Conservation (phyloP, 257 asterid genomes). For the Rubia yunnanensis region DNA sequence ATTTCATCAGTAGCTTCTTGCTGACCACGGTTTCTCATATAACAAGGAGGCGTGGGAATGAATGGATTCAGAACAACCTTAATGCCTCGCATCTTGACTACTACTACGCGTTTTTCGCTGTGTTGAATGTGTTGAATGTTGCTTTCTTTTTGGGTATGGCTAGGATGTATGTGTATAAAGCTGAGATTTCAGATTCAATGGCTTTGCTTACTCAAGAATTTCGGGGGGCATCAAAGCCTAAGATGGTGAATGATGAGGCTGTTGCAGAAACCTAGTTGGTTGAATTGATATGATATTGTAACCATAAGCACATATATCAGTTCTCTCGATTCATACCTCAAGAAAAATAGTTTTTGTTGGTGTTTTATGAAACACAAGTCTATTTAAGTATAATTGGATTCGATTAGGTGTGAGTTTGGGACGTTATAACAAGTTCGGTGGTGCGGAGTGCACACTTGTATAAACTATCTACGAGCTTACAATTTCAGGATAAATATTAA, state of each 20-base stretch:
- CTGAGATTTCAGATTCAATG: conserved; percentile 72
- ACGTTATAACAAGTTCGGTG: no score
- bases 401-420: no score
- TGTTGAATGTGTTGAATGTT: conserved; percentile 45
- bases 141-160: conserved; percentile 39
- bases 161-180: conserved; percentile 59
- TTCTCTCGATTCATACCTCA: not conserved
- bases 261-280: conserved; percentile 1
- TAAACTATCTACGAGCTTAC: no score
- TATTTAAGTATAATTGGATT: no score
- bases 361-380: no score
- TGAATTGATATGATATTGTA: not conserved
- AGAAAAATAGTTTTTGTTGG: not conserved
- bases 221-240: conserved; percentile 17
- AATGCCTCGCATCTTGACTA: conserved; percentile 71
- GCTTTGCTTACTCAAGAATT: conserved; percentile 43
- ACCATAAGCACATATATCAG: not conserved
- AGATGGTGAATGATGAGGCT: conserved; percentile 11
- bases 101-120: conserved; percentile 52
- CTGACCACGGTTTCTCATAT: conserved; percentile 43
- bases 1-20: conserved; percentile 59
- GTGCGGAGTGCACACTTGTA: no score
- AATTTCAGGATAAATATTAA: no score
- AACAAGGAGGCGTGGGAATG: conserved; percentile 37
- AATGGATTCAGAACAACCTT: conserved; percentile 66